phyloP scores from a whole-genome alignment of 805 yeast species.

The Candida adriatica region DNA sequence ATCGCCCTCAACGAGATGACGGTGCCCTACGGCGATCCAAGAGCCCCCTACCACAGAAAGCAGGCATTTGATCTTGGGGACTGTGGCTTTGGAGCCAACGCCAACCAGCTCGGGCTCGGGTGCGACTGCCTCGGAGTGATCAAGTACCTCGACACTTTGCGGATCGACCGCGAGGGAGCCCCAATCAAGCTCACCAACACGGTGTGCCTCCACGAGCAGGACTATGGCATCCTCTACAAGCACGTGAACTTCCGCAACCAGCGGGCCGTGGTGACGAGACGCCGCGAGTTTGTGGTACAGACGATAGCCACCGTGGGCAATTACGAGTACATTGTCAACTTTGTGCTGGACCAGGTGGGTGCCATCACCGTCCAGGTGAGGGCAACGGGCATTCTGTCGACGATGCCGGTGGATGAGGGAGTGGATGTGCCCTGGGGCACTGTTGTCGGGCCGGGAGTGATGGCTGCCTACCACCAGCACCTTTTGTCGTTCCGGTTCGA shows the following conservation, averaged over 20 bases:
- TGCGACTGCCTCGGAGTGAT: slow-evolving; percentile 81
- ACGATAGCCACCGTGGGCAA: slow-evolving; percentile 81
- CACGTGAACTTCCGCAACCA: slow-evolving; percentile 75
- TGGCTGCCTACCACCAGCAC: slow-evolving; percentile 85
- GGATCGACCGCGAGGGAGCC: slow-evolving; percentile 52
- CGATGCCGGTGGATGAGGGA: slow-evolving; percentile 73
- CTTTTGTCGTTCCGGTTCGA: slow-evolving; percentile 73
- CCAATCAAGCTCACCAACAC: slow-evolving; percentile 60
- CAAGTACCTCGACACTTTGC: slow-evolving; percentile 60
- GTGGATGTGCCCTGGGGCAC: slow-evolving; percentile 64
- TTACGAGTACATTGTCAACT: slow-evolving; percentile 71
- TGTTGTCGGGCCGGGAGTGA: slow-evolving; percentile 68
- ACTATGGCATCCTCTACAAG: slow-evolving; percentile 68
- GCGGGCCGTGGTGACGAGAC: slow-evolving; percentile 59
- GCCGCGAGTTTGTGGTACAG: slow-evolving; percentile 73
- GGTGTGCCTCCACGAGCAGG: slow-evolving; percentile 77
- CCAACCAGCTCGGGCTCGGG: slow-evolving; percentile 62
- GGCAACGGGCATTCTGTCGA: slow-evolving; percentile 82
- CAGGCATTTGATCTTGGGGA: slow-evolving; percentile 86
- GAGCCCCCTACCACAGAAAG: slow-evolving; percentile 78
- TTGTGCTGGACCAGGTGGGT: slow-evolving; percentile 72
- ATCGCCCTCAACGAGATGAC: slow-evolving; percentile 76
- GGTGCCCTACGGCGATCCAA: slow-evolving; percentile 82
- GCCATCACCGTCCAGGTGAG: slow-evolving; percentile 71
- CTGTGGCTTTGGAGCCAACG: slow-evolving; percentile 72